These are phyloP conservation scores for Mimosa bimucronata DNA, from an alignment of 306 rosid genomes.

Conservation along the genomic window DNA sequence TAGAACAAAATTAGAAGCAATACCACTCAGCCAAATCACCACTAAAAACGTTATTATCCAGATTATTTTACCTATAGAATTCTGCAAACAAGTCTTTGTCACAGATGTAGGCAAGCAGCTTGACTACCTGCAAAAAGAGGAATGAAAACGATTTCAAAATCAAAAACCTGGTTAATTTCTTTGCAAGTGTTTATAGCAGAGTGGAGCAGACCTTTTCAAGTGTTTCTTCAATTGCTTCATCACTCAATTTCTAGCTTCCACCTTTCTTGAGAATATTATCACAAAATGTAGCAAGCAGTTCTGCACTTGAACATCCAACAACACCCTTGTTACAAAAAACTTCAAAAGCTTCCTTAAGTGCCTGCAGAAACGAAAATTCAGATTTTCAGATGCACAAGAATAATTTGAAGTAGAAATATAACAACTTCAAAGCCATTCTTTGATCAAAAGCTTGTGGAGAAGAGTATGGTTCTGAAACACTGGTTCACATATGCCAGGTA, in stretches of 20 bases:
- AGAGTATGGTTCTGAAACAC: constrained; percentile 82
- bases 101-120: constrained; percentile 24
- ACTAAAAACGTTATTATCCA: constrained; percentile 17
- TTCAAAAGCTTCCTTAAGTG: constrained; percentile 97
- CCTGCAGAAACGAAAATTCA: constrained; percentile 49
- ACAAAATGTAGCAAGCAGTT: constrained; percentile 91
- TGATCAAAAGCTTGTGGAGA: constrained; percentile 83
- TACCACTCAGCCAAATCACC: constrained; percentile 10
- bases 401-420: constrained; percentile 13
- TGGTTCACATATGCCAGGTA: constrained; percentile 78
- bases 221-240: constrained; percentile 94
- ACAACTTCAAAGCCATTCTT: constrained; percentile 17
- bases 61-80: constrained; percentile 55
- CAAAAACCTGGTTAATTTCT: neutral
- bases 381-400: constrained; percentile 11
- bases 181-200: constrained; percentile 23
- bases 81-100: constrained; percentile 52
- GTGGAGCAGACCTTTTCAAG: constrained; percentile 75
- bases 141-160: neutral
- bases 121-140: constrained; percentile 19
- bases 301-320: constrained; percentile 91
- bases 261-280: constrained; percentile 97
- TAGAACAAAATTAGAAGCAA: neutral
- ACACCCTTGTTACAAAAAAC: constrained; percentile 87
- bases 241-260: constrained; percentile 91